Evolutionary conservation across 176 grass and related monocot genomes (phyloP).

Genomic region (Panicum miliaceum): DNA sequence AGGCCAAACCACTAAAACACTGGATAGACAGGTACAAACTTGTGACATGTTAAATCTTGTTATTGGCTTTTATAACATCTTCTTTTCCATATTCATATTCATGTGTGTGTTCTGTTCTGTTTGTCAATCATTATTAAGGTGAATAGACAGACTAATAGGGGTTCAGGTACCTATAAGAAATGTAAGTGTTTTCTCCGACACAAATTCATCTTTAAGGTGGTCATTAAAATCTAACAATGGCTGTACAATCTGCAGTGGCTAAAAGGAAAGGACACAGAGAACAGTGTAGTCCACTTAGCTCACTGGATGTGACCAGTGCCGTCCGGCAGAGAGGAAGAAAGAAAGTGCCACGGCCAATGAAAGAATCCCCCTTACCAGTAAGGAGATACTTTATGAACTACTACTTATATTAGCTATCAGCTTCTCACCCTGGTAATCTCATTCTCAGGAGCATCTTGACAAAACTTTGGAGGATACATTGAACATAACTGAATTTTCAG

Average conservation of each 20-base stretch:
- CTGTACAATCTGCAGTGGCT: slow-evolving; percentile 46
- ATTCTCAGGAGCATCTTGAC: background rate
- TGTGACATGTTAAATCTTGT: slow-evolving; percentile 15
- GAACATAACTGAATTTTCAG: background rate
- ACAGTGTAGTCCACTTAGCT: background rate
- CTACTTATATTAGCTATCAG: slow-evolving; percentile 14
- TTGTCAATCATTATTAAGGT: slow-evolving; percentile 44
- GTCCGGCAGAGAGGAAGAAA: slow-evolving; percentile 38
- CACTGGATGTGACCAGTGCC: slow-evolving; percentile 13
- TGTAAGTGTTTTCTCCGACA: slow-evolving; percentile 44
- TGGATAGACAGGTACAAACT: slow-evolving; percentile 24
- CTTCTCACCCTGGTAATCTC: slow-evolving; percentile 12
- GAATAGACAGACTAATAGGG: slow-evolving; percentile 18
- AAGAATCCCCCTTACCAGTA: slow-evolving; percentile 31
- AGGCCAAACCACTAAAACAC: background rate
- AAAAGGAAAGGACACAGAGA: slow-evolving; percentile 32
- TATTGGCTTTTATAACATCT: slow-evolving; percentile 2
- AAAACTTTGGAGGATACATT: slow-evolving; percentile 31
- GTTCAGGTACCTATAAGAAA: slow-evolving; percentile 40
- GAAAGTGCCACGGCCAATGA: slow-evolving; percentile 28
- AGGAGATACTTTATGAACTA: slow-evolving; percentile 1
- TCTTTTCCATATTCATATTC: slow-evolving; percentile 19
- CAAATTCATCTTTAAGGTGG: background rate
- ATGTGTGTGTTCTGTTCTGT: slow-evolving; percentile 22
- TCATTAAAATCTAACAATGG: slow-evolving; percentile 35